These are phyloP conservation scores for Tolypocladium ovalisporum DNA, from an alignment of 2,329 filamentous ascomycete species.

Conservation along the genomic window DNA sequence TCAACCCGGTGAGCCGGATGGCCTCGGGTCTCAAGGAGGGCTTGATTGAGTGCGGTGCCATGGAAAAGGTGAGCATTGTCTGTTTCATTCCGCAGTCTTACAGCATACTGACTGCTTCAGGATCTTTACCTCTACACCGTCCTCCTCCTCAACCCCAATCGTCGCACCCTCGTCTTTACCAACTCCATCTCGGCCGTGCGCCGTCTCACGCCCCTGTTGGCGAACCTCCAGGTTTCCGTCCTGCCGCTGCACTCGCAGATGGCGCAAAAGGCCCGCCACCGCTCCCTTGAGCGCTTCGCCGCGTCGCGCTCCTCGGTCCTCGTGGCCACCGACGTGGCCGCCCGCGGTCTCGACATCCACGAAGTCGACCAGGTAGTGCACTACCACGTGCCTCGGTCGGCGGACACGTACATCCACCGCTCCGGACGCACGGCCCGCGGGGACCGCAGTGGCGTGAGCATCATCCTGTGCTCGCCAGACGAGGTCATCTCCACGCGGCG, in stretches of 20 bases:
- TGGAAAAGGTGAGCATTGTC: slow-evolving; percentile 62
- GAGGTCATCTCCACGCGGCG: slow-evolving; percentile 78
- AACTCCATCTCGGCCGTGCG: slow-evolving; percentile 93
- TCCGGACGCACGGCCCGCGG: slow-evolving; percentile 90
- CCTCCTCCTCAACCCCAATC: slow-evolving; percentile 69
- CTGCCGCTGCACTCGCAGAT: slow-evolving; percentile 84
- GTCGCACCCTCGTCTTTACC: slow-evolving; percentile 80
- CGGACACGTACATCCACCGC: slow-evolving; percentile 90
- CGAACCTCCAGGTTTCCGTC: slow-evolving; percentile 68
- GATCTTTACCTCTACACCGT: slow-evolving; percentile 90
- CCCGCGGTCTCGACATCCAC: slow-evolving; percentile 86
- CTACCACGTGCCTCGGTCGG: slow-evolving; percentile 86
- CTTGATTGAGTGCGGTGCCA: slow-evolving; percentile 80
- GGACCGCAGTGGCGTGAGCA: slow-evolving; percentile 63
- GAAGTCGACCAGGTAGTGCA: slow-evolving; percentile 83
- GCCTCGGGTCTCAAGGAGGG: slow-evolving; percentile 77
- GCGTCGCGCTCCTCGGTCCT: slow-evolving; percentile 57
- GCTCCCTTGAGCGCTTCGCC: slow-evolving; percentile 83
- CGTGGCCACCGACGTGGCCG: slow-evolving; percentile 87
- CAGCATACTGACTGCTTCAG: slow-evolving; percentile 24
- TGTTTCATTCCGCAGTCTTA: background rate
- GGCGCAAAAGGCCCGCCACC: slow-evolving; percentile 89
- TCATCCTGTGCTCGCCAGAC: slow-evolving; percentile 83
- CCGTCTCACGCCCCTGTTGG: slow-evolving; percentile 72
- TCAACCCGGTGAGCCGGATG: slow-evolving; percentile 84